These are phyloP conservation scores for Corylus avellana DNA, from an alignment of 306 rosid species.

Conservation along the genomic window DNA sequence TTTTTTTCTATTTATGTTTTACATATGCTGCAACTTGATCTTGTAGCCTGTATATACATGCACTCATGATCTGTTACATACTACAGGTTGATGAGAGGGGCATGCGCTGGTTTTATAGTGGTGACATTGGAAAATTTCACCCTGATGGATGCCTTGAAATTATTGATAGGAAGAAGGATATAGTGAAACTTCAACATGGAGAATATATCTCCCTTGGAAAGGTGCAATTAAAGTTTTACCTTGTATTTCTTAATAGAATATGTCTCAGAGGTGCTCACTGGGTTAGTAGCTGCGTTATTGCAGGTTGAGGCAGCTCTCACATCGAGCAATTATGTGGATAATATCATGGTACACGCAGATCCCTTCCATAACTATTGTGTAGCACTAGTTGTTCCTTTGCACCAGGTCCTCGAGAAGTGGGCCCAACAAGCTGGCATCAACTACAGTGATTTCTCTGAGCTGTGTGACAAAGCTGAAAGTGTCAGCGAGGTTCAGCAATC, in stretches of 20 bases:
- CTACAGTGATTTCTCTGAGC: constrained; percentile 58
- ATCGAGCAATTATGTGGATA: constrained; percentile 65
- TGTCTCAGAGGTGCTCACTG: constrained; percentile 4
- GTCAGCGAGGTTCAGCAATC: constrained; percentile 73
- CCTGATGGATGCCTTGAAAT: constrained; percentile 93
- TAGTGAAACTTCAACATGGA: constrained; percentile 97
- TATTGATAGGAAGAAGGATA: constrained; percentile 92
- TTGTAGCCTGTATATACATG: constrained; percentile 17
- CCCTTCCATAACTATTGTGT: constrained; percentile 78
- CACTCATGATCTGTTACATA: constrained; percentile 16
- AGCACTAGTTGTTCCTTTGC: constrained; percentile 68
- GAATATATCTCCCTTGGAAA: constrained; percentile 92
- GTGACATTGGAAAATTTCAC: constrained; percentile 81
- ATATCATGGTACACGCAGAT: constrained; percentile 75
- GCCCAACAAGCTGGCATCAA: constrained; percentile 68
- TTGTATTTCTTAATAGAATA: constrained; percentile 10
- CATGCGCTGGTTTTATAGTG: constrained; percentile 81
- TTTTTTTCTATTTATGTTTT: constrained; percentile 3
- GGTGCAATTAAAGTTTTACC: constrained; percentile 42
- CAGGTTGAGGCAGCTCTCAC: constrained; percentile 85
- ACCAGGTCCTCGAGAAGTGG: constrained; percentile 67
- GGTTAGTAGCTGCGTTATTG: constrained; percentile 22
- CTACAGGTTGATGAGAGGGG: constrained; percentile 80
- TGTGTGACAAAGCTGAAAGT: constrained; percentile 70
- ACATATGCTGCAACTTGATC: constrained; percentile 8